Conservation (phyloP, 768 basidiomycete genomes). For the Polyporus arcularius region DNA sequence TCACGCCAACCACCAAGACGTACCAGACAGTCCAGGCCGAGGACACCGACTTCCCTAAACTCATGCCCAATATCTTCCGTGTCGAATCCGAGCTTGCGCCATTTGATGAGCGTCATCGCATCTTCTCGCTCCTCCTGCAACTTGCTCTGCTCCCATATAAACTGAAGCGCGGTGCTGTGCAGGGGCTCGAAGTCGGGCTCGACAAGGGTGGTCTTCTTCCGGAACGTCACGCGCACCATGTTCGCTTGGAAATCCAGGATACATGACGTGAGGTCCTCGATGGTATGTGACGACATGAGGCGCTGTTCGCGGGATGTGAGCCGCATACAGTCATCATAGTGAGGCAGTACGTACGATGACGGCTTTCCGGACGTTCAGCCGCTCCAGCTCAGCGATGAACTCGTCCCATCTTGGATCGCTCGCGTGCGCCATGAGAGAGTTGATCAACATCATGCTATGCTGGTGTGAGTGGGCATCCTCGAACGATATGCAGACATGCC, state of each 20-base stretch:
- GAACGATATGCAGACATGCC: background rate
- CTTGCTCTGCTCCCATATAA: slow-evolving; percentile 68
- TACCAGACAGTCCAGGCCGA: slow-evolving; percentile 84
- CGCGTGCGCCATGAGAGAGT: slow-evolving; percentile 80
- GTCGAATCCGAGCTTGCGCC: slow-evolving; percentile 78
- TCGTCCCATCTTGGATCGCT: slow-evolving; percentile 77
- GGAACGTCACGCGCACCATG: slow-evolving; percentile 74
- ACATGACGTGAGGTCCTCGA: slow-evolving; percentile 80
- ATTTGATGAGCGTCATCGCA: slow-evolving; percentile 56
- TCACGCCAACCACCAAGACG: slow-evolving; percentile 22
- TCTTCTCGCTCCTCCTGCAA: slow-evolving; percentile 54
- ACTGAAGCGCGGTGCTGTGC: slow-evolving; percentile 58
- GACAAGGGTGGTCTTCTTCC: slow-evolving; percentile 78
- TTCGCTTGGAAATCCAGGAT: slow-evolving; percentile 90
- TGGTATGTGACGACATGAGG: slow-evolving; percentile 79
- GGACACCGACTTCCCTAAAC: slow-evolving; percentile 75
- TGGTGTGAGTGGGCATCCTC: slow-evolving; percentile 14
- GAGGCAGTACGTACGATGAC: slow-evolving; percentile 62
- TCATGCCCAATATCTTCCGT: slow-evolving; percentile 74
- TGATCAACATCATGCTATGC: slow-evolving; percentile 86
- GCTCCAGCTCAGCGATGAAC: slow-evolving; percentile 74
- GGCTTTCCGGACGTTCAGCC: slow-evolving; percentile 76
- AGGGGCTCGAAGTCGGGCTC: slow-evolving; percentile 63
- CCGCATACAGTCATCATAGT: slow-evolving; percentile 3
- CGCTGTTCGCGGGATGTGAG: slow-evolving; percentile 44